phyloP scores from a whole-genome alignment of 73 alveolate genomes.

The Paramecium bursaria region DNA sequence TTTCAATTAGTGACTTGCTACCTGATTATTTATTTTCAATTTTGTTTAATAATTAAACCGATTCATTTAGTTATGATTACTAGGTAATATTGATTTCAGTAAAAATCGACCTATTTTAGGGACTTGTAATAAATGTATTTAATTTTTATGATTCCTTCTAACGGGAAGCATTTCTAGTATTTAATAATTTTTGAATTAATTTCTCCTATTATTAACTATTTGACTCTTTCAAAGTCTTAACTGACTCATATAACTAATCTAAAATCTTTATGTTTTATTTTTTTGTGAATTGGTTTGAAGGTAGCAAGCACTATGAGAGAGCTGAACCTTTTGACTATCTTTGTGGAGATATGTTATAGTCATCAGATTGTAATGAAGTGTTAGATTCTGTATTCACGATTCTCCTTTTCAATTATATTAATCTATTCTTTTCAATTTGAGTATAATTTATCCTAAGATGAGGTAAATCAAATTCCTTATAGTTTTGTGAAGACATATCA shows the following conservation, averaged over 20 bases:
- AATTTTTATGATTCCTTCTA: not conserved
- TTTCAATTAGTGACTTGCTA: not conserved
- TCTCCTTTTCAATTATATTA: not conserved
- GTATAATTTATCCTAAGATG: not conserved
- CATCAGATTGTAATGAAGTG: not conserved
- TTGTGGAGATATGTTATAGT: not conserved
- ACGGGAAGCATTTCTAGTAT: not conserved
- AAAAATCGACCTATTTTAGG: too few species aligned
- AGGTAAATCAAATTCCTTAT: not conserved
- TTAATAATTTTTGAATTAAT: not conserved
- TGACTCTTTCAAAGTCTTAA: not conserved
- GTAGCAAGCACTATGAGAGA: not conserved
- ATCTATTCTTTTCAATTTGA: not conserved
- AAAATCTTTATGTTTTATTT: not conserved
- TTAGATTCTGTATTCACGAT: not conserved
- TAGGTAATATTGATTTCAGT: too few species aligned
- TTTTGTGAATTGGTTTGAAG: constrained; percentile 19
- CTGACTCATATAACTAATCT: constrained; percentile 9
- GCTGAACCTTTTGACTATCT: not conserved
- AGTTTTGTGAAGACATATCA: not conserved
- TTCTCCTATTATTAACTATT: constrained; percentile 4
- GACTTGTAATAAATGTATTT: constrained; percentile 24
- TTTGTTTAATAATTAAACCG: too few species aligned
- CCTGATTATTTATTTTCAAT: not conserved
- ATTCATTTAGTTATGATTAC: too few species aligned